Evolutionary conservation across 2,329 filamentous ascomycete species (phyloP), one percentile per base, ranked within the genome.

Genomic region (Orbilia quercus): DNA sequence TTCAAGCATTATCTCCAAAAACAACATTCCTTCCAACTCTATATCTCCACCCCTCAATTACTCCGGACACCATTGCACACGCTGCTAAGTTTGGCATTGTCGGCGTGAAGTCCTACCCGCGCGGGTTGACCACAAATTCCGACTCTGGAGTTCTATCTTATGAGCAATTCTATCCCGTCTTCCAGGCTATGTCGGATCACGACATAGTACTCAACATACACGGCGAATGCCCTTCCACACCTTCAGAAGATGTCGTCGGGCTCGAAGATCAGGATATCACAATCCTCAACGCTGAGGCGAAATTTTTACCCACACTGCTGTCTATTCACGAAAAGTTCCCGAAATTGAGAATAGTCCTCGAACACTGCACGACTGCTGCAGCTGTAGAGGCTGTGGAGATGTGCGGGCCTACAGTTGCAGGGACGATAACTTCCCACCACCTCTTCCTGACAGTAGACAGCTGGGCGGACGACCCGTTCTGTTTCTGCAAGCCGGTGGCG

Each of bases 191-290:
- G 93, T 90, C 96, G 79, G 83, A 88, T 71, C 87, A 92, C 76
- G 88, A 89, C 76, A 84, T 96, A 79, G 86, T 96, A n/a, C 85
- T 96, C 44, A 97, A 97, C 82, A 84, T 98, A n/a, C 93, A 98
- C 80, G 94, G 93, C 76, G 94, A 97, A 82, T 87, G 89, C n/a
- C 89, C 88, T 0, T 84, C 84, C 1, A 83, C 83, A n/a, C 69
- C 69, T 3, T n/a, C 60, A 2, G 69, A 73, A 45, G 69, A 73
- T 18, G 69, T 66, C 11, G 69, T 22, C 12, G 69, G 69, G 1
- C 65, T 60, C n/a, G 69, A 73, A 50, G 69, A 73, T 14, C 80
- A 79, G 22, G 75, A 80, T 31, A 83, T 83, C 70, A 87, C 85
- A 0, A 84, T 87, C 28, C 82, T 91, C 75, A 90, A 89, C 77